Percentiles rank a stretch among this genome's conserved stretches.
Conservation (phyloP, 1,139 yeast genomes). For the Kodamaea sp. region DNA sequence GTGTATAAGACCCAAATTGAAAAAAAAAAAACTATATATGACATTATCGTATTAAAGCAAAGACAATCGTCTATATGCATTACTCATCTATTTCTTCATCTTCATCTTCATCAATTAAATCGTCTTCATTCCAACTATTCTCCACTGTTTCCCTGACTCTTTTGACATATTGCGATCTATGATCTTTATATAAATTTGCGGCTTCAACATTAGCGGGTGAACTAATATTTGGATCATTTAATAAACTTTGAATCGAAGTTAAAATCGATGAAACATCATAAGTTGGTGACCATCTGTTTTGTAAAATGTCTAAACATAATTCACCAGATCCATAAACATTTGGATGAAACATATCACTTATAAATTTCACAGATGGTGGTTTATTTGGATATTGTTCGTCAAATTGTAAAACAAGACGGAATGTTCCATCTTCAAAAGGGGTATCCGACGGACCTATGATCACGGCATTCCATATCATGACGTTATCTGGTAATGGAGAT, state of each 20-base stretch:
- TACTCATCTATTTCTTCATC: slow-evolving; percentile 48
- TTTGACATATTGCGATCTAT: slow-evolving; percentile 85
- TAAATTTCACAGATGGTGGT: slow-evolving; percentile 89
- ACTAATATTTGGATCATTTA: slow-evolving; percentile 93
- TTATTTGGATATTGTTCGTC: slow-evolving; percentile 98
- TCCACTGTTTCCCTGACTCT: slow-evolving; percentile 94
- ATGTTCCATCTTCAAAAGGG: slow-evolving; percentile 97
- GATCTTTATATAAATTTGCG: slow-evolving; percentile 91
- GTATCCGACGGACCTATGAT: slow-evolving; percentile 98
- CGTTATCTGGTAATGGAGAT: slow-evolving; percentile 94
- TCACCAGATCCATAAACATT: slow-evolving; percentile 96
- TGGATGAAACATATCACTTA: slow-evolving; percentile 96
- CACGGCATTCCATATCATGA: slow-evolving; percentile 97
- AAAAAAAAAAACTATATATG: not conserved
- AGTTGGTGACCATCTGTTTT: slow-evolving; percentile 98
- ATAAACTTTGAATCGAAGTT: slow-evolving; percentile 79
- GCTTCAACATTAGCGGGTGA: slow-evolving; percentile 99
- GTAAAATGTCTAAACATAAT: slow-evolving; percentile 90
- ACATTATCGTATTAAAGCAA: not conserved
- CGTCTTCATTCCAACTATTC: slow-evolving; percentile 72
- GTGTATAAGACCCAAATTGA: not conserved
- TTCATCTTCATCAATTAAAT: slow-evolving; percentile 61
- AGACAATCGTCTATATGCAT: slow-evolving; percentile 6
- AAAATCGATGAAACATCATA: slow-evolving; percentile 96
- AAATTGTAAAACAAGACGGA: slow-evolving; percentile 78